These are phyloP conservation scores for Chlamydomonas schloesseri DNA, from an alignment of 139 green algal genomes.

Conservation along the genomic window DNA sequence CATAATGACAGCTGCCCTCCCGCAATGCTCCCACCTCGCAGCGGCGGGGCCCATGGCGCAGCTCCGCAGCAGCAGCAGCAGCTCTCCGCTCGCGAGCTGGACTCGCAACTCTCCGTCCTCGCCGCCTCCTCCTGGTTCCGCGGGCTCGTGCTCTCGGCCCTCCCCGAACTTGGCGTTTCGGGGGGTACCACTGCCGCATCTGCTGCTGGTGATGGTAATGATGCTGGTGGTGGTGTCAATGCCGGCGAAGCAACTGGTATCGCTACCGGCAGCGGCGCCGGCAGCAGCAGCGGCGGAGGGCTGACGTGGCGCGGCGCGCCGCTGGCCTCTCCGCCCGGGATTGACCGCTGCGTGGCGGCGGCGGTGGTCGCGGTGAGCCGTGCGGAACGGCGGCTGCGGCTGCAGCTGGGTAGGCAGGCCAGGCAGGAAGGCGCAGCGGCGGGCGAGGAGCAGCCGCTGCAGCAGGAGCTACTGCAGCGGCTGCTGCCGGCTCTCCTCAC, in stretches of 20 bases:
- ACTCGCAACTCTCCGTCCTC: constrained; percentile 5
- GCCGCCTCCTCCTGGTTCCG: constrained; percentile 7
- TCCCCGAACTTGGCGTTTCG: background rate
- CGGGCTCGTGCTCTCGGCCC: background rate
- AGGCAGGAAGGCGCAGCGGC: no score
- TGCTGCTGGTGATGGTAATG: background rate
- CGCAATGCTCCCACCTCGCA: no score
- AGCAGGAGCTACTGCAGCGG: background rate
- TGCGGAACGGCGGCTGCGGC: background rate
- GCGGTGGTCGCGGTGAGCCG: constrained; percentile 17
- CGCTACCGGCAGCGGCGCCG: background rate
- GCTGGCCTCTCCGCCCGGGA: background rate
- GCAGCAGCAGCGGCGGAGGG: background rate
- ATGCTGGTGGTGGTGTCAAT: background rate
- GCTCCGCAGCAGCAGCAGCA: no score
- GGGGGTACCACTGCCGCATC: background rate
- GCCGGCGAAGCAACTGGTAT: background rate
- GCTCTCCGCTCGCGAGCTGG: background rate
- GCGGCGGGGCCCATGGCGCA: no score
- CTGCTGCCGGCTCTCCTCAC: background rate
- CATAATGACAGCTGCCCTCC: no score
- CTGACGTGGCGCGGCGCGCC: background rate
- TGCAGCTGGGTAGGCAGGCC: no score
- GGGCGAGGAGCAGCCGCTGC: no score
- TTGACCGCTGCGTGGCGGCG: background rate